Percentiles rank a stretch among this genome's conserved stretches.
Evolutionary conservation across 2,329 filamentous ascomycete genomes (phyloP).

Genomic region (Monosporascus ibericus): DNA sequence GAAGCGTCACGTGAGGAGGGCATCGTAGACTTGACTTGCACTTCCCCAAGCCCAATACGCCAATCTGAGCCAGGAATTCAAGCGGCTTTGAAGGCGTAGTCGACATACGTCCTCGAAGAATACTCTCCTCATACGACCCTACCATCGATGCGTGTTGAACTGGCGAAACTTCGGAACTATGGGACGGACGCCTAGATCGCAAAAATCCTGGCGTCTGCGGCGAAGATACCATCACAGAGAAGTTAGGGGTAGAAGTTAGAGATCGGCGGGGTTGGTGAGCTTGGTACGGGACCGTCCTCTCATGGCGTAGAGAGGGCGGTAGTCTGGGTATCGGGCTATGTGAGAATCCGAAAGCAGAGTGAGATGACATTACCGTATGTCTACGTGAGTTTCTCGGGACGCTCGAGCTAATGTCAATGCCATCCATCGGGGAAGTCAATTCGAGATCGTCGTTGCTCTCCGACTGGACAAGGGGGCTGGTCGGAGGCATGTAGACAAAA

Average conservation of each 20-base stretch:
- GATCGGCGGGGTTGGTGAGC: slow-evolving; percentile 75
- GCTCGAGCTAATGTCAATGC: slow-evolving; percentile 40
- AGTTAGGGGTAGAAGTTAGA: slow-evolving; percentile 53
- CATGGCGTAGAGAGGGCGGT: slow-evolving; percentile 46
- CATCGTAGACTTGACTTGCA: slow-evolving; percentile 82
- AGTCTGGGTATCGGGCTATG: slow-evolving; percentile 24
- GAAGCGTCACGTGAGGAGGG: slow-evolving; percentile 81
- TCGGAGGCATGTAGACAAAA: slow-evolving; percentile 82
- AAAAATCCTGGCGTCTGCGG: slow-evolving; percentile 46
- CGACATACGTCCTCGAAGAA: slow-evolving; percentile 91
- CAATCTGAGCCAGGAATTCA: slow-evolving; percentile 91
- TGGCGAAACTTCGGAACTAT: slow-evolving; percentile 67
- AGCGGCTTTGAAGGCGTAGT: slow-evolving; percentile 89
- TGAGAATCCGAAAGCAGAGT: slow-evolving; percentile 37
- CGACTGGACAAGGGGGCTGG: slow-evolving; percentile 85
- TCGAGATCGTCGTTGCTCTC: slow-evolving; percentile 77
- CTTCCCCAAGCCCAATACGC: slow-evolving; percentile 81
- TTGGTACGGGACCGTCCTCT: slow-evolving; percentile 61
- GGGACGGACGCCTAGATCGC: slow-evolving; percentile 60
- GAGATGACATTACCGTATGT: slow-evolving; percentile 66
- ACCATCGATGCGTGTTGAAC: slow-evolving; percentile 92
- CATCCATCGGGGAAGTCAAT: slow-evolving; percentile 47
- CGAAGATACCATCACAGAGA: slow-evolving; percentile 33
- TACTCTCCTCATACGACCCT: slow-evolving; percentile 95
- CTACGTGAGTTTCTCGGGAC: slow-evolving; percentile 44